Percentiles rank a stretch among this genome's conserved stretches.
phyloP scores from a whole-genome alignment of 1,139 yeast genomes.

The Torulaspora pretoriensis region DNA sequence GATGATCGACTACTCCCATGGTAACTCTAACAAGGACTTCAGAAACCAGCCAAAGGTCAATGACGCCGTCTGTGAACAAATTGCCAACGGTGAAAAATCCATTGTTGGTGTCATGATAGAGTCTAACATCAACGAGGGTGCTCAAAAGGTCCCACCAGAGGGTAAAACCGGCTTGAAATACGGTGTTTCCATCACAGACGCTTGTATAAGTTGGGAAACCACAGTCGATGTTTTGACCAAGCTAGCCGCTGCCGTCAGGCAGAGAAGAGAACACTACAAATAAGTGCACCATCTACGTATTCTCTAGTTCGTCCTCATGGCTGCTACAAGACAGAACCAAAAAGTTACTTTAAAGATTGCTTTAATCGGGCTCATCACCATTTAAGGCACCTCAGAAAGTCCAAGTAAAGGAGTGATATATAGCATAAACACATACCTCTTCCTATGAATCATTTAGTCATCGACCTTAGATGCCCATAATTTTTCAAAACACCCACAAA shows the following conservation, averaged over 20 bases:
- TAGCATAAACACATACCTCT: constrained; percentile 1
- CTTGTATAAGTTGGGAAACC: constrained; percentile 89
- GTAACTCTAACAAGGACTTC: constrained; percentile 91
- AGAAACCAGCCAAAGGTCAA: constrained; percentile 91
- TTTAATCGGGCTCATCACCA: neutral
- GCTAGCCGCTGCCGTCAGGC: constrained; percentile 75
- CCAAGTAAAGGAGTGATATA: neutral
- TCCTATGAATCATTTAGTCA: neutral
- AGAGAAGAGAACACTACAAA: constrained; percentile 54
- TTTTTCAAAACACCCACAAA: constrained; percentile 12
- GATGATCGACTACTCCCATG: constrained; percentile 98
- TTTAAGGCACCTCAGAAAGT: neutral
- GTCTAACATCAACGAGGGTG: constrained; percentile 87
- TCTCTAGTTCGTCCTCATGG: neutral
- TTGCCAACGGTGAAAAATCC: constrained; percentile 69
- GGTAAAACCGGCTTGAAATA: constrained; percentile 76
- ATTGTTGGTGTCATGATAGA: constrained; percentile 96
- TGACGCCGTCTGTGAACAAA: constrained; percentile 72
- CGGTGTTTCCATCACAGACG: constrained; percentile 96
- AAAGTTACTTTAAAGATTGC: neutral
- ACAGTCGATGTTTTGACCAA: constrained; percentile 76
- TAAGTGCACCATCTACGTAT: constrained; percentile 3
- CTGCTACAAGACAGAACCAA: neutral
- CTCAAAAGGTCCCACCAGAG: constrained; percentile 74
- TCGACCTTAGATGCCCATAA: neutral